Evolutionary conservation across 495 filamentous ascomycete species (phyloP).

Genomic region (Penicillium malachiteum): DNA sequence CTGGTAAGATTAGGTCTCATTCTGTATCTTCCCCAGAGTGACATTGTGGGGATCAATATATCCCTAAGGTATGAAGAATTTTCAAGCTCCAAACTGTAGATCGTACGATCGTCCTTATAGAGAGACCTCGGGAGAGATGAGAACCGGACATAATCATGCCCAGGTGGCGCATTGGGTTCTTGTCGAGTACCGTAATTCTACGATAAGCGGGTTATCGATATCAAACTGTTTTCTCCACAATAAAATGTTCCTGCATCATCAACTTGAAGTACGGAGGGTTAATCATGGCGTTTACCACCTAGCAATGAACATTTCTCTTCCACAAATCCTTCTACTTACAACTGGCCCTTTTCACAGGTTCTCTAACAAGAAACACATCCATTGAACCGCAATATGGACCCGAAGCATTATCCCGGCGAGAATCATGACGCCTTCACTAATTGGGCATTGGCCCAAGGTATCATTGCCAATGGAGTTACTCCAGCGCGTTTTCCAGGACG

Average conservation of each 20-base stretch:
- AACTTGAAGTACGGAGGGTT: too few relatives aligned
- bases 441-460: slow-evolving; percentile 61
- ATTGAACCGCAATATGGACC: neutral
- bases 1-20: slow-evolving; percentile 7
- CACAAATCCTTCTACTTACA: too few relatives aligned
- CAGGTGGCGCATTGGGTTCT: slow-evolving; percentile 18
- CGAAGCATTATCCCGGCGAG: slow-evolving; percentile 41
- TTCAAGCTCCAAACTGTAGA: too few relatives aligned
- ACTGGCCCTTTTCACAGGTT: neutral
- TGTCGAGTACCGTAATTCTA: slow-evolving; percentile 22
- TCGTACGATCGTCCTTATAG: too few relatives aligned
- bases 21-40: slow-evolving; percentile 27
- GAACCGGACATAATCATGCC: slow-evolving; percentile 28
- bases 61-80: neutral
- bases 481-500: slow-evolving; percentile 61
- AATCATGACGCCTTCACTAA: slow-evolving; percentile 52
- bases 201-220: slow-evolving; percentile 19
- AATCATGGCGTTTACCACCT: neutral
- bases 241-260: too few relatives aligned
- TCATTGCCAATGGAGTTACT: slow-evolving; percentile 58
- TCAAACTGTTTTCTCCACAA: neutral
- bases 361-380: slow-evolving; percentile 20
- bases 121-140: slow-evolving; percentile 17
- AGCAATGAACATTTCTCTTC: neutral
- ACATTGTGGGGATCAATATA: slow-evolving; percentile 28